phyloP scores from a whole-genome alignment of 257 asterid species.

The Solanum paucissectum region DNA sequence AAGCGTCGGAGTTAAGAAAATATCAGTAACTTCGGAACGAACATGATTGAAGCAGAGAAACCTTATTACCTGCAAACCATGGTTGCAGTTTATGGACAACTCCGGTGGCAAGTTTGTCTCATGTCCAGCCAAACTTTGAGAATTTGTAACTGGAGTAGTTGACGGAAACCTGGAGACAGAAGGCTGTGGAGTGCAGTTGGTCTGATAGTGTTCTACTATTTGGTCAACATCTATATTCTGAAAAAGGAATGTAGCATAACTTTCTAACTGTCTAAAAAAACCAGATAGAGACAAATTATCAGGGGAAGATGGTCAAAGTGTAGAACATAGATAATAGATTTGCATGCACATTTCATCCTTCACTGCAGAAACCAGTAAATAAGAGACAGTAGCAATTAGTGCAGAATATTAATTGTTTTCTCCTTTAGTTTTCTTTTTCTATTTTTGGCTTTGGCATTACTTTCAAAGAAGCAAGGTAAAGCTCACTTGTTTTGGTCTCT shows the following conservation, averaged over 20 bases:
- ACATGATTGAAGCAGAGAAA: background rate
- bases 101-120: constrained; percentile 60
- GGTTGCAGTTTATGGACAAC: constrained; percentile 60
- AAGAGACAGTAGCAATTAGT: background rate
- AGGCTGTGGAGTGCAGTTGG: constrained; percentile 68
- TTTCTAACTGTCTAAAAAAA: background rate
- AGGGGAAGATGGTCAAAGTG: background rate
- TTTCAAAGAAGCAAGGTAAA: background rate
- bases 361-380: background rate
- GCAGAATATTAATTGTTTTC: background rate
- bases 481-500: background rate
- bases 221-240: constrained; percentile 81
- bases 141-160: constrained; percentile 41
- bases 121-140: constrained; percentile 3
- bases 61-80: constrained; percentile 53
- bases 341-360: background rate
- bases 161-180: constrained; percentile 58
- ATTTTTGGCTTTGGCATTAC: background rate
- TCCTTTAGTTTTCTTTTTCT: background rate
- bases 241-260: background rate
- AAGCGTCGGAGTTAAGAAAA: constrained; percentile 5
- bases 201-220: constrained; percentile 68
- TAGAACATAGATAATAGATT: background rate
- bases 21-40: constrained; percentile 3
- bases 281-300: background rate